phyloP scores from a whole-genome alignment of 202 grass and related monocot species.

The Zoysia matrella region DNA sequence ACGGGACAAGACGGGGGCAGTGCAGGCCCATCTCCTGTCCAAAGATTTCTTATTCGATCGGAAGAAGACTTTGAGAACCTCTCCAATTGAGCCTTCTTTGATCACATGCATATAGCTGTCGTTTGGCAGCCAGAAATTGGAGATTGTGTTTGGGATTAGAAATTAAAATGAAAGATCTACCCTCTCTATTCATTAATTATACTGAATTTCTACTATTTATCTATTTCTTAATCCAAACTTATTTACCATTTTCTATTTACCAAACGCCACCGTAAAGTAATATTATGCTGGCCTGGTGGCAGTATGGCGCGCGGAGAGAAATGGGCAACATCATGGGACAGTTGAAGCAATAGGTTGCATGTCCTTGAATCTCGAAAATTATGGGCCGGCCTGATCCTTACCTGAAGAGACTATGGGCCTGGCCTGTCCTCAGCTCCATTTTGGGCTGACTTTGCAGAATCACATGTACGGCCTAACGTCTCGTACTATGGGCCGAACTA shows the following conservation, averaged over 20 bases:
- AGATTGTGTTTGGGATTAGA: too few relatives aligned
- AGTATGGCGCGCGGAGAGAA: neutral
- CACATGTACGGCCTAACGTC: neutral
- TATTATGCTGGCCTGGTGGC: too few relatives aligned
- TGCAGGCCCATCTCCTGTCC: conserved; percentile 29
- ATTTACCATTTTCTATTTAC: too few relatives aligned
- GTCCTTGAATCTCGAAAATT: too few relatives aligned
- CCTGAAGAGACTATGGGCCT: neutral
- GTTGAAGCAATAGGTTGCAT: too few relatives aligned
- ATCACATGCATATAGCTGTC: neutral
- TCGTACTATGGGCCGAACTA: neutral
- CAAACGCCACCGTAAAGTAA: too few relatives aligned
- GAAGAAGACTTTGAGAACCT: neutral
- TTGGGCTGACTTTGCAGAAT: neutral
- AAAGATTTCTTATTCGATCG: neutral
- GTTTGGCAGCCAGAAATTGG: too few relatives aligned
- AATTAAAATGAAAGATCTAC: too few relatives aligned
- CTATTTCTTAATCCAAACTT: too few relatives aligned
- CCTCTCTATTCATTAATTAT: too few relatives aligned
- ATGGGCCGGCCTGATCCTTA: neutral
- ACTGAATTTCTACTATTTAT: too few relatives aligned
- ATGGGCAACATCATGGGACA: too few relatives aligned
- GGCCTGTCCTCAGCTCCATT: neutral
- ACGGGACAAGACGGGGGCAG: conserved; percentile 47
- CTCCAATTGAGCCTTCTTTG: neutral